phyloP scores from a whole-genome alignment of 805 yeast genomes.

The Monosporozyma servazzii region DNA sequence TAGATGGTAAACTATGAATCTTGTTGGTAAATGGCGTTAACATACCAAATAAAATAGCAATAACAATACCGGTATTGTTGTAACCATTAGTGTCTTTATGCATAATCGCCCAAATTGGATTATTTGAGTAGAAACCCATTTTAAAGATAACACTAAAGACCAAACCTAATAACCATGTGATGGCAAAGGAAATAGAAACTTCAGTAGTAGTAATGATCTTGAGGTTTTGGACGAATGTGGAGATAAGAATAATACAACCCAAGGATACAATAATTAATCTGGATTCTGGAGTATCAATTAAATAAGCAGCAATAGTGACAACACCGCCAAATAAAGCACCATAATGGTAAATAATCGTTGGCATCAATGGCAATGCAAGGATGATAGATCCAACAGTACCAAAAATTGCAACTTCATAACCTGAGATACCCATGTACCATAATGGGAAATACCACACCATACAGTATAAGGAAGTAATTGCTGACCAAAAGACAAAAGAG shows the following conservation, averaged over 20 bases:
- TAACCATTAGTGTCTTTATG: constrained; percentile 77
- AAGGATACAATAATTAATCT: constrained; percentile 57
- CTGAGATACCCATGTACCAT: constrained; percentile 97
- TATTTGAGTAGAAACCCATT: constrained; percentile 69
- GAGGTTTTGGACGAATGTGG: constrained; percentile 51
- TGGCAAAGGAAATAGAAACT: constrained; percentile 13
- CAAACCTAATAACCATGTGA: constrained; percentile 47
- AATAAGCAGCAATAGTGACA: constrained; percentile 69
- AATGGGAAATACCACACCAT: constrained; percentile 96
- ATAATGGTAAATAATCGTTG: constrained; percentile 21
- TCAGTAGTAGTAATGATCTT: constrained; percentile 30
- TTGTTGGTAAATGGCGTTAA: constrained; percentile 41
- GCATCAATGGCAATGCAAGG: constrained; percentile 36
- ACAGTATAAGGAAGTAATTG: constrained; percentile 67
- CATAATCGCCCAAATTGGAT: constrained; percentile 96
- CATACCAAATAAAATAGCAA: constrained; percentile 44
- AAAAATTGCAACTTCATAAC: constrained; percentile 70
- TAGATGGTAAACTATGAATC: constrained; percentile 9
- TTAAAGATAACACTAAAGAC: constrained; percentile 66
- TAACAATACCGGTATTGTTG: constrained; percentile 51
- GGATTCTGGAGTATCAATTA: constrained; percentile 55
- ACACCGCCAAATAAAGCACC: constrained; percentile 40
- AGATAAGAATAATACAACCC: constrained; percentile 55
- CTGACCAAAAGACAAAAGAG: constrained; percentile 79
- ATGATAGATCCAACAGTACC: constrained; percentile 52